phyloP scores from a whole-genome alignment of 768 basidiomycete species.

The Tephrocybe sp. region DNA sequence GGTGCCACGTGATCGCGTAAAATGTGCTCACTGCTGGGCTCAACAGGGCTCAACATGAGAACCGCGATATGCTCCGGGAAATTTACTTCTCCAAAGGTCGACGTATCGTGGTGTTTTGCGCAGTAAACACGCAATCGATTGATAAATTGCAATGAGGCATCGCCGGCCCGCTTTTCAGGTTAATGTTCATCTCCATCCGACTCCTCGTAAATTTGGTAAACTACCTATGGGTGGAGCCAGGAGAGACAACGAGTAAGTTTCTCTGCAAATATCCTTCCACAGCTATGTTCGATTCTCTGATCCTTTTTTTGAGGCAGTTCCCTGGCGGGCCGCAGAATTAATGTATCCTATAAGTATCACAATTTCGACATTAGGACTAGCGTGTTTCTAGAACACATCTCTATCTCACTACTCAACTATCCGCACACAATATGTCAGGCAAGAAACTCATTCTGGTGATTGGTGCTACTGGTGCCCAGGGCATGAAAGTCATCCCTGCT shows the following conservation, averaged over 20 bases:
- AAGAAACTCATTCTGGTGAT: conserved; percentile 42
- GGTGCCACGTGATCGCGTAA: too few relatives aligned
- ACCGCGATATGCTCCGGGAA: too few relatives aligned
- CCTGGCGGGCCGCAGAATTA: background rate
- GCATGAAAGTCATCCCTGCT: conserved; percentile 35
- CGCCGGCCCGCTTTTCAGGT: too few relatives aligned
- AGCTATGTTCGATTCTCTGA: conserved; percentile 1
- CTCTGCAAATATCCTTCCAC: background rate
- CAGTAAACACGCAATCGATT: too few relatives aligned
- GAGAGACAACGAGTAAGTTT: conserved; percentile 9
- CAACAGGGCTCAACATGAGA: too few relatives aligned
- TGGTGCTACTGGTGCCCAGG: conserved; percentile 47
- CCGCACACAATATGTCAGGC: conserved; percentile 8
- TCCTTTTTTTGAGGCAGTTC: background rate
- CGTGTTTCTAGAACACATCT: conserved; percentile 1
- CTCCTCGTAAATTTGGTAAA: too few relatives aligned
- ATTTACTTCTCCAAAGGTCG: too few relatives aligned
- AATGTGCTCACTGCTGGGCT: too few relatives aligned
- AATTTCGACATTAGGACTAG: conserved; percentile 3
- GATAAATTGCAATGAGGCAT: too few relatives aligned
- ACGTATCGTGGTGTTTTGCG: too few relatives aligned
- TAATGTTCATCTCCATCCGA: too few relatives aligned
- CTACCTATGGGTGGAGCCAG: background rate
- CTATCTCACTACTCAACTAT: background rate
- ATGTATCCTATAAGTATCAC: conserved; percentile 4